These are phyloP conservation scores for Scheffersomyces segobiensis DNA, from an alignment of 1,139 yeast species.

Conservation along the genomic window DNA sequence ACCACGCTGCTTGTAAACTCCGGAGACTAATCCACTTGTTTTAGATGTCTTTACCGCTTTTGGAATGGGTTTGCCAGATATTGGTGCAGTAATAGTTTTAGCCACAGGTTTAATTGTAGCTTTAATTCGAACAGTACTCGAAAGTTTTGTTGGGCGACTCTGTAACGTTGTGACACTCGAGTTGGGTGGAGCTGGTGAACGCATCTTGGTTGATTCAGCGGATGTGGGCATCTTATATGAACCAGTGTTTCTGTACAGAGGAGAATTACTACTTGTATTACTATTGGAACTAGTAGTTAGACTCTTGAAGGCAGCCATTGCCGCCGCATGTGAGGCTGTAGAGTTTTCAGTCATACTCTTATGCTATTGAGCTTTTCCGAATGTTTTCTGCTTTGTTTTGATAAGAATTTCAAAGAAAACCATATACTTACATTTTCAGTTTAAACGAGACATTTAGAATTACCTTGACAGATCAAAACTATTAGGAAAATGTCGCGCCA, in stretches of 20 bases:
- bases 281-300: neutral
- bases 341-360: neutral
- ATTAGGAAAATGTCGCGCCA: neutral
- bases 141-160: neutral
- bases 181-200: neutral
- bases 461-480: neutral
- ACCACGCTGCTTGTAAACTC: neutral
- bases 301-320: constrained; percentile 21
- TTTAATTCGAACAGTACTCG: neutral
- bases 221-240: neutral
- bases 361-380: neutral
- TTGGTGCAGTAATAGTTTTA: neutral
- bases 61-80: neutral
- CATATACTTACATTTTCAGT: neutral
- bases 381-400: neutral
- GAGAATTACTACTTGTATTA: neutral
- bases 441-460: neutral
- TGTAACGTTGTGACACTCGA: neutral
- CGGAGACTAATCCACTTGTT: neutral
- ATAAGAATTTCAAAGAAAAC: neutral
- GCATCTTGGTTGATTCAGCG: neutral
- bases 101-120: neutral
- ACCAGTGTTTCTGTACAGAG: neutral
- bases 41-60: neutral
- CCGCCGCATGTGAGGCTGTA: constrained; percentile 21